Evolutionary conservation across 1,139 yeast species (phyloP).

Genomic region (Candida sanyaensis): DNA sequence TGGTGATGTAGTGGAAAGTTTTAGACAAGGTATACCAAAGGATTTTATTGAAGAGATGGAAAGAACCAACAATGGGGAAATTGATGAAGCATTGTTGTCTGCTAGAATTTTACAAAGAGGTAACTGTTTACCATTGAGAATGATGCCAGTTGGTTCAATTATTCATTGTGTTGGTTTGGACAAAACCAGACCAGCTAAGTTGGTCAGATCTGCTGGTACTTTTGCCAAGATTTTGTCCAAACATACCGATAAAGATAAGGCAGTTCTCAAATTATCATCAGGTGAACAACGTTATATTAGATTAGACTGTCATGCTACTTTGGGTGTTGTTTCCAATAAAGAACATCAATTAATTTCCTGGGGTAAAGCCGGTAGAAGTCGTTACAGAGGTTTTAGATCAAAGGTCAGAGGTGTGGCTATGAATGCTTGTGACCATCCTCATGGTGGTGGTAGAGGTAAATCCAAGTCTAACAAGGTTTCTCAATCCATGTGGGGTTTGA

Average conservation of each 20-base stretch:
- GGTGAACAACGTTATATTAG: constrained; percentile 94
- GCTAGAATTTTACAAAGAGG: constrained; percentile 91
- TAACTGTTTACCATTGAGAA: constrained; percentile 85
- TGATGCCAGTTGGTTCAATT: constrained; percentile 93
- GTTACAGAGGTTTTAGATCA: constrained; percentile 94
- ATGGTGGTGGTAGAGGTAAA: constrained; percentile 99
- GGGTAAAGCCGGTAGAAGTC: constrained; percentile 97
- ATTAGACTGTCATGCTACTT: constrained; percentile 86
- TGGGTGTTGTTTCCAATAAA: constrained; percentile 92
- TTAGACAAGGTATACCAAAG: constrained; percentile 83
- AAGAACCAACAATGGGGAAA: constrained; percentile 62
- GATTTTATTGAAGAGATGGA: constrained; percentile 72
- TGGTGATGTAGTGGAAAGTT: constrained; percentile 89
- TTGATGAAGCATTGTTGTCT: constrained; percentile 90
- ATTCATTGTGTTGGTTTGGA: constrained; percentile 83
- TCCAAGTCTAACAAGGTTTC: constrained; percentile 94
- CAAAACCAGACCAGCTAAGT: constrained; percentile 82
- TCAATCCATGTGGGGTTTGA: constrained; percentile 96
- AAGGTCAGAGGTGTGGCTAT: constrained; percentile 97
- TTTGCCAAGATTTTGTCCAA: constrained; percentile 88
- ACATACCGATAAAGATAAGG: constrained; percentile 67
- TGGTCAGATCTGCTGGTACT: constrained; percentile 93
- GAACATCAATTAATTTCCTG: constrained; percentile 87
- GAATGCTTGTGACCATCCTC: constrained; percentile 98
- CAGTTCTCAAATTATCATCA: constrained; percentile 78